Evolutionary conservation across 495 filamentous ascomycete genomes (phyloP).

Genomic region (Neurospora sp.): DNA sequence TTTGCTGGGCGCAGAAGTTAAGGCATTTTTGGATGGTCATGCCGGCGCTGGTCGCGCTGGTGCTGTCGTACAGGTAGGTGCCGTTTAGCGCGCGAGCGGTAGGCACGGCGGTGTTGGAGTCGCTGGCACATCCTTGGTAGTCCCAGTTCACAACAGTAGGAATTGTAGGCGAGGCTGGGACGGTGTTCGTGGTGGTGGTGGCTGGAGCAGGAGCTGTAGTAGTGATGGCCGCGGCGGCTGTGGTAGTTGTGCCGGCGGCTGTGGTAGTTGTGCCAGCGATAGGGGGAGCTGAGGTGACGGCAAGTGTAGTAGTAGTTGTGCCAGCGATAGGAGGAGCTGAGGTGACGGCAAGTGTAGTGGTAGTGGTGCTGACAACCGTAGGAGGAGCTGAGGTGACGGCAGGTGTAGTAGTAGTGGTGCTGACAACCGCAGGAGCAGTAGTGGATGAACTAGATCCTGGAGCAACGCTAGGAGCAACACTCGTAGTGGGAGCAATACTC

Average conservation of each 20-base stretch:
- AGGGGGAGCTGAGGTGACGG: slow-evolving; percentile 13
- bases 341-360: no score
- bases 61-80: slow-evolving; percentile 3
- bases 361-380: no score
- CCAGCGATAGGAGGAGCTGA: no score
- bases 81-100: slow-evolving; percentile 6
- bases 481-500: neutral
- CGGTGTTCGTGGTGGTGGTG: slow-evolving; percentile 5
- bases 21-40: slow-evolving; percentile 38
- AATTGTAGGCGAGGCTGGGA: slow-evolving; percentile 16
- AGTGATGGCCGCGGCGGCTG: neutral
- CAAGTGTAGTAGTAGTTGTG: neutral
- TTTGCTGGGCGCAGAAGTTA: slow-evolving; percentile 23
- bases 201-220: neutral
- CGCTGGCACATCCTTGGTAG: slow-evolving; percentile 42
- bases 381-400: slow-evolving; percentile 15
- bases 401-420: neutral
- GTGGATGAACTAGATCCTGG: neutral
- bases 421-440: neutral
- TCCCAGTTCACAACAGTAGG: slow-evolving; percentile 12
- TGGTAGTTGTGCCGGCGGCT: no score
- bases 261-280: slow-evolving; percentile 8
- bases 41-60: slow-evolving; percentile 23
- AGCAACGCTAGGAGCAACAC: neutral
- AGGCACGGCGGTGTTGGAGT: slow-evolving; percentile 22